Evolutionary conservation across 371 early-diverging fungal species (phyloP), one percentile per base, ranked within the genome.

Genomic region (Smittium mucronatum): DNA sequence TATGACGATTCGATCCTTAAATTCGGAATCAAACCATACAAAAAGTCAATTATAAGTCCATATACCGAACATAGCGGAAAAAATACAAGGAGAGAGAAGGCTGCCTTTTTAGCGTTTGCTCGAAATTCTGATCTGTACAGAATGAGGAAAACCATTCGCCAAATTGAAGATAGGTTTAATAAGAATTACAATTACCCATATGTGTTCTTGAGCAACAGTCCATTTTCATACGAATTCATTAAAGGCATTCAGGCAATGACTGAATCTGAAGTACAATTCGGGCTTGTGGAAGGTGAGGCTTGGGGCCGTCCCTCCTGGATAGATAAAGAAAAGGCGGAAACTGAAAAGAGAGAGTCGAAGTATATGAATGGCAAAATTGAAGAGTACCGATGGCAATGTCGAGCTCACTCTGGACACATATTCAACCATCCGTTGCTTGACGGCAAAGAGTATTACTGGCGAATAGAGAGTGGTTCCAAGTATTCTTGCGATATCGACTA

Each of bases 341-440:
- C 11, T 47, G 21, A 21, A 47, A 5, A 21, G 11, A 47, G 21
- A 11, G 21, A 5, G 5, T 5, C 47, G 5, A 21, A 47, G 5
- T 47, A 47, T 21, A 47, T 47, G 47, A 5, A 47, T 47, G 87
- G 81, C 34, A 81, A 75, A 2, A 78, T 76, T 58, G 84, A 85
- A 60, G 82, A 82, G 57, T 98, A 98, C 75, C 84, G 94, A 60
- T 89, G 93, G 73, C 95, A 96, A 96, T 97, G 97, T 75, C 81
- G 92, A n/a, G 87, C 78, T 73, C 83, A 81, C 64, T 92, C 95
- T 21, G 94, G 96, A 0, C 93, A 85, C 73, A 88, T 97, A 70
- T 94, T 87, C 75, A 77, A 83, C 60, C 94, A 96, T 73, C 87
- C 88, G 64, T 75, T 92, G 11, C 77, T 95, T 17, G 76, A 80